These are phyloP conservation scores for Diplodia scrobiculata DNA, from an alignment of 2,329 filamentous ascomycete genomes.

Conservation along the genomic window DNA sequence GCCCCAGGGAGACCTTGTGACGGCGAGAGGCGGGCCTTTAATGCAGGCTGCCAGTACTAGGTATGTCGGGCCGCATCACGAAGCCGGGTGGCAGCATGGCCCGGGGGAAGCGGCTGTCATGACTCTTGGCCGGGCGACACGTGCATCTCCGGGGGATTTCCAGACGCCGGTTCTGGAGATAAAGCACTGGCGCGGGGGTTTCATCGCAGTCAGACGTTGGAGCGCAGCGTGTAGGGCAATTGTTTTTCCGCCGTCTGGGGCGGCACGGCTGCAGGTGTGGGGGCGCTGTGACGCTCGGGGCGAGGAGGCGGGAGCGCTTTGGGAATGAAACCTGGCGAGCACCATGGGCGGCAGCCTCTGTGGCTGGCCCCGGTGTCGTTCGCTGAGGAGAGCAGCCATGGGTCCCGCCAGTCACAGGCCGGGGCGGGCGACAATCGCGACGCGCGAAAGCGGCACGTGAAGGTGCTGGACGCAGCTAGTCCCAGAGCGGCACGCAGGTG, in stretches of 20 bases:
- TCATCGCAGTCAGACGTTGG: slow-evolving; percentile 10
- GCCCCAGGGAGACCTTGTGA: slow-evolving; percentile 20
- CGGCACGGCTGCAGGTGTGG: slow-evolving; percentile 22
- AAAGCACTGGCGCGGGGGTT: neutral
- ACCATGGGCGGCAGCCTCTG: slow-evolving; percentile 8
- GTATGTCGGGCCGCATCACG: slow-evolving; percentile 1
- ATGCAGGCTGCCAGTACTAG: slow-evolving; percentile 4
- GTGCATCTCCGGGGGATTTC: neutral
- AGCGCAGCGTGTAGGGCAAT: slow-evolving; percentile 5
- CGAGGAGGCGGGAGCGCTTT: slow-evolving; percentile 16
- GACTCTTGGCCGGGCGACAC: neutral
- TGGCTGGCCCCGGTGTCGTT: slow-evolving; percentile 18
- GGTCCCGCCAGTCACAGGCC: slow-evolving; percentile 20
- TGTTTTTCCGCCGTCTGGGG: slow-evolving; percentile 15
- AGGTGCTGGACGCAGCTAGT: slow-evolving; percentile 23
- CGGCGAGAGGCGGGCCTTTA: neutral
- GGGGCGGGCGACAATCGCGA: slow-evolving; percentile 25
- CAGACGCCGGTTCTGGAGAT: neutral
- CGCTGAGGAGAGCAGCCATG: slow-evolving; percentile 4
- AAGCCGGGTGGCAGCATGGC: neutral
- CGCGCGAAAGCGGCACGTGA: slow-evolving; percentile 26
- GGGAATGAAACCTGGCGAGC: slow-evolving; percentile 25
- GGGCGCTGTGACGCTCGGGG: neutral
- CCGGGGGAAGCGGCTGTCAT: neutral
- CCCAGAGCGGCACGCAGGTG: slow-evolving; percentile 21